Evolutionary conservation across 106 monocot genomes (phyloP).

Genomic region (Platanthera zijinensis): DNA sequence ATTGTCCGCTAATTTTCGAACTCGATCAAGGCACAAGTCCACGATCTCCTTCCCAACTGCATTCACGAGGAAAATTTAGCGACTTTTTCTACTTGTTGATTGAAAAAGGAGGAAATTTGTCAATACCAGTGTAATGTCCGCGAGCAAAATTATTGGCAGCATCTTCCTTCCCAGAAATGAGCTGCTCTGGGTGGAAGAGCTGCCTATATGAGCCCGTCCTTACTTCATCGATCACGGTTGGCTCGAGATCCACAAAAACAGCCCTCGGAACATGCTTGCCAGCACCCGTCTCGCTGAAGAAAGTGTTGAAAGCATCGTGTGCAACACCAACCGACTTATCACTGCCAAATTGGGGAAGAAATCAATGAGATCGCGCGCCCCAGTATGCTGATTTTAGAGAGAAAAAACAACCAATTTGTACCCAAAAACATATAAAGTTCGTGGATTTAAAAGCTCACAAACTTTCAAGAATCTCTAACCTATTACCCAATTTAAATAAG

Average conservation of each 20-base stretch:
- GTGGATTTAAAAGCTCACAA: too few relatives aligned
- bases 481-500: too few relatives aligned
- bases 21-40: conserved; percentile 13
- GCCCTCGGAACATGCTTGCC: conserved; percentile 74
- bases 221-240: conserved; percentile 13
- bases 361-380: too few relatives aligned
- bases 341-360: conserved; percentile 15
- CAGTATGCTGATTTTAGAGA: too few relatives aligned
- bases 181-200: background rate
- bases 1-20: conserved; percentile 14
- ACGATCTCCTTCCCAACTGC: conserved; percentile 17
- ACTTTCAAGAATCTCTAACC: too few relatives aligned
- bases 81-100: too few relatives aligned
- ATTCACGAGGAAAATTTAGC: background rate
- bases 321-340: conserved; percentile 47
- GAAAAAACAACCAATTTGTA: too few relatives aligned
- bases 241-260: conserved; percentile 47
- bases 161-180: conserved; percentile 6
- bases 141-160: conserved; percentile 18
- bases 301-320: conserved; percentile 66
- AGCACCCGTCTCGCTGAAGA: conserved; percentile 77
- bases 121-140: conserved; percentile 15
- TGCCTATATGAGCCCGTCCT: background rate
- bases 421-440: too few relatives aligned
- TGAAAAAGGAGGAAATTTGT: too few relatives aligned